Base-by-base conservation (phyloP, 768 basidiomycete genomes). In the Pleurotus sapidus region DNA sequence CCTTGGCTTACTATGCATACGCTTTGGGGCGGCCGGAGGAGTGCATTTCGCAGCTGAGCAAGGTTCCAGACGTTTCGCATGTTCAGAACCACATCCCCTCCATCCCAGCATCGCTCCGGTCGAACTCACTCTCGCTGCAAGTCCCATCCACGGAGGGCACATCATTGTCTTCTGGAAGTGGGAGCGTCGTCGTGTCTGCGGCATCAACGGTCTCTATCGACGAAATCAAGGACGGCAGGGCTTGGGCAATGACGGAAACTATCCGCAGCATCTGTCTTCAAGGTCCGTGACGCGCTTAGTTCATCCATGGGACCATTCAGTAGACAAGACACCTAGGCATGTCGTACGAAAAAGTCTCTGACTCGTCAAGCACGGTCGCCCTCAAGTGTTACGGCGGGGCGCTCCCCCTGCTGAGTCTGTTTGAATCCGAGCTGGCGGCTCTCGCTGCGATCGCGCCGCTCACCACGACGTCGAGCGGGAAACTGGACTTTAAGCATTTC, bases 1-100 rank as follows among this genome's bases (percentile, higher is more conserved):
- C 83, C 0, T 74, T 91, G 49, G 91, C 91, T 2, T 93, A 92
- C 69, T 89, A 89, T 64, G 84, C 87, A 3, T 93, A 91, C 69
- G 91, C 93, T 0, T 69, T 93, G 5, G 84, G 86, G 24, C 76
- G 81, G 23, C 86, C 86, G 15, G 69, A 75, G 2, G 81, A 84
- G 56, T 93, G 90, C 57, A 72, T 95, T 12, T 62, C 72, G 2
- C 76, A 88, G 62, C 75, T 92, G 2, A 66, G 68, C 18, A 75
- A 79, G 62, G 80, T 89, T 5, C 78, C 81, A 8, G 76, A 83
- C 50, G 69, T 88, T 24, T 58, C 77, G 11, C 80, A 85, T 60
- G 71, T 80, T n/a, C 78, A 80, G 60, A 75, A 72, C 50, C 83
- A 84, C 59, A 76, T 84, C 20, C 82, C 83, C 9, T 63, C 67